Base-by-base conservation (phyloP, 2,329 filamentous ascomycete species). In the Xylaria sp. region DNA sequence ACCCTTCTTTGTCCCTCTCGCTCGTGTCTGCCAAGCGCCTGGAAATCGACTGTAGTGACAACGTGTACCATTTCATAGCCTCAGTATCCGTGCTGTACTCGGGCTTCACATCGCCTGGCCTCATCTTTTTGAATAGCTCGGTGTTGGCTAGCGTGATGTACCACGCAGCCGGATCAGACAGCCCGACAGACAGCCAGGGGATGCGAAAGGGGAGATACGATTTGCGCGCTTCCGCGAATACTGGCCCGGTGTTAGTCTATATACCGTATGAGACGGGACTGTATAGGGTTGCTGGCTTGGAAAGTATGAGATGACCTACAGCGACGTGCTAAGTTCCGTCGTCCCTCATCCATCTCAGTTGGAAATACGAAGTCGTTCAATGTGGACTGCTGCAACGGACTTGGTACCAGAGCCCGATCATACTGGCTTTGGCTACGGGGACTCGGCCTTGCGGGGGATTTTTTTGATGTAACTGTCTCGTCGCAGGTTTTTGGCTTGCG, bases 91-190 rank as follows among this genome's bases (percentile, higher is more conserved):
- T 54, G 18, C n/a, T 55, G 55, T 67, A 75, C 31, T 76, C 74
- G 15, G 67, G 56, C 12, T 73, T 74, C n/a, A 13, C 8, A 2
- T 58, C 18, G 2, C 71, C 72, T 7, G 59, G 65, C 23, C 67
- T 71, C 37, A 66, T 46, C 5, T 52, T 57, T 37, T 67, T 73
- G n/a, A 69, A 72, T 20, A 76, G 15, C 5, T 67, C 73, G 1
- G 74, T 74, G 46, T 77, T 77, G 9, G 76, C 76, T 18, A 78
- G 31, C 8, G 76, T 77, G 44, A 78, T 77, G 41, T 77, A 50
- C 72, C 75, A 78, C 10, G 76, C 72, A 3, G 74, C 73, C 9
- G 72, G 31, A 62, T 77, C 74, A 8, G 73, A 73, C 39, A 77
- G 25, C 1, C 74, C 75, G 59, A 76, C 74, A 5, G 72, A 68